Conservation (phyloP, 2,329 filamentous ascomycete species). For the Aspergillus proliferans region DNA sequence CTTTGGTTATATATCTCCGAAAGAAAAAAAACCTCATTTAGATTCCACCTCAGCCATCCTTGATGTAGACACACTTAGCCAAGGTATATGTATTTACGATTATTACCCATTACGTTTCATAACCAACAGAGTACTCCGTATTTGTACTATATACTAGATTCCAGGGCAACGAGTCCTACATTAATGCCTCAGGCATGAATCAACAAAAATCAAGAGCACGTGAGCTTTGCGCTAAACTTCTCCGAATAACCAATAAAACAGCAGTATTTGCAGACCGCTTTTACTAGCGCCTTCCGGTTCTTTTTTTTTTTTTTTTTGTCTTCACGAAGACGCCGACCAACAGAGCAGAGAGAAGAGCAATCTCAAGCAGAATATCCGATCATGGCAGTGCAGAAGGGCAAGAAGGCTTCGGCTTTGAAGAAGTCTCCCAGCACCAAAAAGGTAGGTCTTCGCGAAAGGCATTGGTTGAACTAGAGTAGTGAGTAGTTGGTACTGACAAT, state of each 20-base stretch:
- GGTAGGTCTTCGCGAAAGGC: slow-evolving; percentile 2
- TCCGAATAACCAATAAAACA: slow-evolving; percentile 15
- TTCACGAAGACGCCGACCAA: slow-evolving; percentile 9
- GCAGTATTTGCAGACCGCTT: slow-evolving; percentile 18
- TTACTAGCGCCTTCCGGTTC: slow-evolving; percentile 12
- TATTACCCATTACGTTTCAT: too few species aligned
- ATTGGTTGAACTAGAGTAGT: background rate
- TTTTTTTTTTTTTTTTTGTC: slow-evolving; percentile 19
- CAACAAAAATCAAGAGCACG: slow-evolving; percentile 3
- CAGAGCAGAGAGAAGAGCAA: slow-evolving; percentile 3
- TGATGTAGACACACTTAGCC: too few species aligned
- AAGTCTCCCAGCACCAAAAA: slow-evolving; percentile 21
- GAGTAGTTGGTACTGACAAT: background rate
- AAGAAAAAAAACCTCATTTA: too few species aligned
- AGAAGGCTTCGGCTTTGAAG: slow-evolving; percentile 16
- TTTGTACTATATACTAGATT: background rate
- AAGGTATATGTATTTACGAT: too few species aligned
- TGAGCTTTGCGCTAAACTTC: slow-evolving; percentile 8
- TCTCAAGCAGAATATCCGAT: slow-evolving; percentile 1
- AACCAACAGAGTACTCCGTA: too few species aligned
- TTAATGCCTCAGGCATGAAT: background rate
- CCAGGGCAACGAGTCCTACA: too few species aligned
- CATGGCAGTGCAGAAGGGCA: slow-evolving; percentile 23
- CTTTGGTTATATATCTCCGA: too few species aligned
- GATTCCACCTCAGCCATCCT: too few species aligned